Evolutionary conservation across 768 basidiomycete species (phyloP).

Genomic region (Xerocomellus amylosporus): DNA sequence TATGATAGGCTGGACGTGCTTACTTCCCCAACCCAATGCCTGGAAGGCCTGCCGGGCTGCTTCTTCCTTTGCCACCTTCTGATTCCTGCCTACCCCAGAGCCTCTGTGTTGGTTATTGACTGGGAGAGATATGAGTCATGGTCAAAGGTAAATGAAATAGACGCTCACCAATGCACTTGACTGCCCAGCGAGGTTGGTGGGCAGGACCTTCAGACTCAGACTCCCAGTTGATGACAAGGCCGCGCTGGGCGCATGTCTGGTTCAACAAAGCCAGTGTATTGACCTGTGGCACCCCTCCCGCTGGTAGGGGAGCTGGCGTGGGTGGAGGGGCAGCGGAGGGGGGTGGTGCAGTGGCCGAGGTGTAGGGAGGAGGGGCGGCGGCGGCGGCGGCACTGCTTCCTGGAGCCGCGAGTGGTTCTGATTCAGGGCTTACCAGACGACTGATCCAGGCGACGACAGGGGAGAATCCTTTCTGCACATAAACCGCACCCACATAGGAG

Average conservation of each 20-base stretch:
- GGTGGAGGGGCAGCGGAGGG: conserved; percentile 23
- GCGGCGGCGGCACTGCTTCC: conserved; percentile 12
- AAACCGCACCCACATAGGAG: conserved; percentile 66
- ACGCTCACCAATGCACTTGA: conserved; percentile 49
- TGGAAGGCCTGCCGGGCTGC: conserved; percentile 59
- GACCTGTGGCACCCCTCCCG: conserved; percentile 22
- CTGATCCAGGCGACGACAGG: conserved; percentile 58
- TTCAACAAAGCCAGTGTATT: conserved; percentile 50
- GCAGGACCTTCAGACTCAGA: conserved; percentile 47
- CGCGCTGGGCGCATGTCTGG: conserved; percentile 50
- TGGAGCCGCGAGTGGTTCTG: conserved; percentile 23
- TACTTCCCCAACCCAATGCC: conserved; percentile 50
- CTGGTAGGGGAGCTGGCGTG: conserved; percentile 15
- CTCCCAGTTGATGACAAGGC: conserved; percentile 44
- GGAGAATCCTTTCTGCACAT: conserved; percentile 49
- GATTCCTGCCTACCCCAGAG: conserved; percentile 51
- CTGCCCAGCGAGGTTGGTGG: conserved; percentile 58
- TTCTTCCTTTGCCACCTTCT: conserved; percentile 66
- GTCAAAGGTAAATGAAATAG: neutral
- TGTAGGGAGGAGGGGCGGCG: conserved; percentile 29
- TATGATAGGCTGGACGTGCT: neutral
- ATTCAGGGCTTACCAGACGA: conserved; percentile 49
- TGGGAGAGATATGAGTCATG: conserved; percentile 22
- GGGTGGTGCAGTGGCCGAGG: conserved; percentile 16
- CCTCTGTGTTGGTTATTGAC: conserved; percentile 54